Conservation (phyloP, 2,329 filamentous ascomycete genomes). For the Mollisia scopiformis region DNA sequence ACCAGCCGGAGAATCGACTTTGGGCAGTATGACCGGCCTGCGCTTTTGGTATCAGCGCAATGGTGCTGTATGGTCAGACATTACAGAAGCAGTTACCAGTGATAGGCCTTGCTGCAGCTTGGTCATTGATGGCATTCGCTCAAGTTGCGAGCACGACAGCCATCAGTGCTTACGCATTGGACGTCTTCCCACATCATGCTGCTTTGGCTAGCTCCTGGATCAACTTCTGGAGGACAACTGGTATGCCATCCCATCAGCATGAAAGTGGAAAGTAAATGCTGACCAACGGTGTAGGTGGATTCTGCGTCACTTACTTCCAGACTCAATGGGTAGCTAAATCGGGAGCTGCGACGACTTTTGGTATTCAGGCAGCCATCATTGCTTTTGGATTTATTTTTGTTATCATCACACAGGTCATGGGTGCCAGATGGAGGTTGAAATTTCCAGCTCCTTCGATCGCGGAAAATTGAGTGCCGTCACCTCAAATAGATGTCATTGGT, state of each 20-base stretch:
- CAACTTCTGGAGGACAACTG: slow-evolving; percentile 11
- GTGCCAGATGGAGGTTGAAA: too few species aligned
- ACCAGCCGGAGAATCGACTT: slow-evolving; percentile 17
- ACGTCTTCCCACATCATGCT: slow-evolving; percentile 10
- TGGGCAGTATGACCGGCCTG: slow-evolving; percentile 5
- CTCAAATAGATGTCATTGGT: too few species aligned
- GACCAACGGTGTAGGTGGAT: not conserved
- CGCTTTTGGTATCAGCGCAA: slow-evolving; percentile 4
- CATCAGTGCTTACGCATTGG: slow-evolving; percentile 7
- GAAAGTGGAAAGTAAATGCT: not conserved
- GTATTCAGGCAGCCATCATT: slow-evolving; percentile 11
- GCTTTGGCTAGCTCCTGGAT: slow-evolving; percentile 11
- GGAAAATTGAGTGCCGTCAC: too few species aligned
- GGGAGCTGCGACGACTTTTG: slow-evolving; percentile 9
- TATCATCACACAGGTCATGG: slow-evolving; percentile 4
- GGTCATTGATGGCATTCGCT: slow-evolving; percentile 8
- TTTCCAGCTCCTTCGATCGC: too few species aligned
- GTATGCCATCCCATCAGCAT: not conserved
- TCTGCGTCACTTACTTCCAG: slow-evolving; percentile 11
- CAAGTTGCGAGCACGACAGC: slow-evolving; percentile 9
- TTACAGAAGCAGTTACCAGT: slow-evolving; percentile 6
- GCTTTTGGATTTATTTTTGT: slow-evolving; percentile 6
- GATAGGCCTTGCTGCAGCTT: slow-evolving; percentile 10
- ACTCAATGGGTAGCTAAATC: slow-evolving; percentile 9
- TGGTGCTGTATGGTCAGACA: slow-evolving; percentile 13